These are phyloP conservation scores for Globisporangium echinulatum DNA, from an alignment of 352 stramenopile species.

Conservation along the genomic window DNA sequence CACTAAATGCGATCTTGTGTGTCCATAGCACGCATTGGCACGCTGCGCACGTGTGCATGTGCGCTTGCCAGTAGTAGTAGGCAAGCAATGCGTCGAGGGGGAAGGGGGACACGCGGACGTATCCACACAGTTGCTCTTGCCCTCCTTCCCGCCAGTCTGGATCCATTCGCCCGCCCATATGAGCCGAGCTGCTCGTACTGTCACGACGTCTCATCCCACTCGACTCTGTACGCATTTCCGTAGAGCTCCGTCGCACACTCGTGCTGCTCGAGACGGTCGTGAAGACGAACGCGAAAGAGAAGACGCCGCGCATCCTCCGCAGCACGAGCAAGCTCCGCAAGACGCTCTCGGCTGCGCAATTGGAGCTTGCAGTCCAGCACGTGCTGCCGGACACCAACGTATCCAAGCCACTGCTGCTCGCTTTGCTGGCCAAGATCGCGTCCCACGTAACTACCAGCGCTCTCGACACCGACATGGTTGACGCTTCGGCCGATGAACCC, in stretches of 20 bases:
- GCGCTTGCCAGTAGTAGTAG: too few relatives aligned
- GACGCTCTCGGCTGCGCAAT: slow-evolving; percentile 52
- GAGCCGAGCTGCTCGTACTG: not conserved
- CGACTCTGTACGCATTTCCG: too few relatives aligned
- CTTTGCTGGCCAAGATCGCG: slow-evolving; percentile 43
- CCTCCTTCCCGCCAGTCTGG: not conserved
- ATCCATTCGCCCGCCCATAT: not conserved
- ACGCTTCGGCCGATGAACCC: slow-evolving; percentile 23
- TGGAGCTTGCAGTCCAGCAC: slow-evolving; percentile 54
- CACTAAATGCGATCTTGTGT: slow-evolving; percentile 6
- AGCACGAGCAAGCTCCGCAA: slow-evolving; percentile 80
- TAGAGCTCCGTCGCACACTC: slow-evolving; percentile 76
- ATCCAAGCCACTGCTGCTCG: slow-evolving; percentile 45
- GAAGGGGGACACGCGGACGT: too few relatives aligned
- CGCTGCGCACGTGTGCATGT: not conserved
- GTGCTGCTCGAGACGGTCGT: slow-evolving; percentile 64
- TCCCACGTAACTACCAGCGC: slow-evolving; percentile 22
- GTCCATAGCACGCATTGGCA: not conserved
- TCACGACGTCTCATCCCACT: not conserved
- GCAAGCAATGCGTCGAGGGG: too few relatives aligned
- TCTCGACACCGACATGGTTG: slow-evolving; percentile 52
- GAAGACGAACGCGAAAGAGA: slow-evolving; percentile 84
- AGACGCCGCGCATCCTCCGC: slow-evolving; percentile 72
- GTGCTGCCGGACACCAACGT: slow-evolving; percentile 57
- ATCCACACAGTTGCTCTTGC: not conserved